Evolutionary conservation across 441 rosid genomes (phyloP).

Genomic region (Geranium incanum): DNA sequence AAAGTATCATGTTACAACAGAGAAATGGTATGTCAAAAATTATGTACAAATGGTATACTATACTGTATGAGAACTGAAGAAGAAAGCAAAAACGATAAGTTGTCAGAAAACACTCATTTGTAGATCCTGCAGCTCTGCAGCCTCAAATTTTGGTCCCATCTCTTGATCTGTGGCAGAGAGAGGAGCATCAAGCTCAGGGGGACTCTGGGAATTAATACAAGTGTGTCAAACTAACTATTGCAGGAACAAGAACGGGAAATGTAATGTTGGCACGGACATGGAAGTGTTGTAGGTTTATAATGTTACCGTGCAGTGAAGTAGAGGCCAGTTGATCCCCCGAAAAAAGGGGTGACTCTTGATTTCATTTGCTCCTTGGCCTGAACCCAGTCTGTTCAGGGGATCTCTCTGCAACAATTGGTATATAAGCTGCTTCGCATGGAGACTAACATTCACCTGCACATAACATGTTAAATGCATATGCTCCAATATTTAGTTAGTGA

Average conservation of each 20-base stretch:
- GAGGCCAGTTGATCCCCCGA: conserved; percentile 95
- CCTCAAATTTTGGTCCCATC: not conserved
- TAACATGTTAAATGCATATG: not conserved
- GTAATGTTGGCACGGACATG: too few species aligned
- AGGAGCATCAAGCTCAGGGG: not conserved
- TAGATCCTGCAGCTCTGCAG: not conserved
- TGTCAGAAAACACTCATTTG: not conserved
- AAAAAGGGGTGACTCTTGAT: conserved; percentile 95
- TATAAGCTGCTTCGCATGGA: conserved; percentile 65
- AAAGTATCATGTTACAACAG: too few species aligned
- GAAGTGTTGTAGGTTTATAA: conserved; percentile 49
- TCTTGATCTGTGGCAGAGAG: not conserved
- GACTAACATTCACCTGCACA: conserved; percentile 25
- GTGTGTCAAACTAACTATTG: not conserved
- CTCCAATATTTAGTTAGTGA: not conserved
- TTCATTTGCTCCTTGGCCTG: conserved; percentile 91
- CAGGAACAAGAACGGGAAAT: not conserved
- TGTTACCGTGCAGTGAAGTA: conserved; percentile 86
- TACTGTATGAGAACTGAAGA: too few species aligned
- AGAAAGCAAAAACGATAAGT: too few species aligned
- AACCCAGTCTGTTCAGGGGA: conserved; percentile 72
- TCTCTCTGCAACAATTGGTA: conserved; percentile 68
- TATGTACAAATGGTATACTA: too few species aligned
- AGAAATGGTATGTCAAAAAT: too few species aligned
- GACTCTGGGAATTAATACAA: not conserved